Percentiles rank a stretch among this genome's conserved stretches.
phyloP scores from a whole-genome alignment of 2,329 filamentous ascomycete genomes.

The Verticillium dahliae region DNA sequence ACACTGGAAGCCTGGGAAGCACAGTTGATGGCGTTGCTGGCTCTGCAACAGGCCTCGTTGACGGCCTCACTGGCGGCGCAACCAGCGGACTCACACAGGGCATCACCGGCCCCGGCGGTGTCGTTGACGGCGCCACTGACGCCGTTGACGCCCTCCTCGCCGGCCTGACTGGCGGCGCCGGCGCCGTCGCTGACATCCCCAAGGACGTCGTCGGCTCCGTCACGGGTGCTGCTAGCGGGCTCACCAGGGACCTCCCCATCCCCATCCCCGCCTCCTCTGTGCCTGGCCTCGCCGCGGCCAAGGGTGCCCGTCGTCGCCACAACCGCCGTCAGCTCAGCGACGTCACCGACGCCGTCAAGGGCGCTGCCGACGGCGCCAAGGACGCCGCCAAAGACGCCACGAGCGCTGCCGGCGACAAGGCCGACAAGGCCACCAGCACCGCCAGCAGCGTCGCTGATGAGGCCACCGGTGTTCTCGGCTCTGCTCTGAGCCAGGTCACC shows the following conservation, averaged over 20 bases:
- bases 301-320: neutral
- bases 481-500: neutral
- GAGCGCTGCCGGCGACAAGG: neutral
- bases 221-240: neutral
- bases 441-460: neutral
- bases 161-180: neutral
- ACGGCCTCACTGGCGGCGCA: neutral
- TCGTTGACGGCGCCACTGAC: neutral
- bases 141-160: neutral
- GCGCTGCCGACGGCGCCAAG: neutral
- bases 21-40: neutral
- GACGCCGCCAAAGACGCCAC: neutral
- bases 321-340: neutral
- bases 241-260: neutral
- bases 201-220: neutral
- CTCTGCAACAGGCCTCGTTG: neutral
- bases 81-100: neutral
- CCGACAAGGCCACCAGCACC: neutral
- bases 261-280: too few species aligned
- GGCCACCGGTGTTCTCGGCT: neutral
- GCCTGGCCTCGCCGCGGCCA: neutral
- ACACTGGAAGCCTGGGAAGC: neutral
- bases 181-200: neutral
- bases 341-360: neutral
- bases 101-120: neutral